Conservation (phyloP, 1,284 basidiomycete genomes). For the Marasmius sp. region DNA sequence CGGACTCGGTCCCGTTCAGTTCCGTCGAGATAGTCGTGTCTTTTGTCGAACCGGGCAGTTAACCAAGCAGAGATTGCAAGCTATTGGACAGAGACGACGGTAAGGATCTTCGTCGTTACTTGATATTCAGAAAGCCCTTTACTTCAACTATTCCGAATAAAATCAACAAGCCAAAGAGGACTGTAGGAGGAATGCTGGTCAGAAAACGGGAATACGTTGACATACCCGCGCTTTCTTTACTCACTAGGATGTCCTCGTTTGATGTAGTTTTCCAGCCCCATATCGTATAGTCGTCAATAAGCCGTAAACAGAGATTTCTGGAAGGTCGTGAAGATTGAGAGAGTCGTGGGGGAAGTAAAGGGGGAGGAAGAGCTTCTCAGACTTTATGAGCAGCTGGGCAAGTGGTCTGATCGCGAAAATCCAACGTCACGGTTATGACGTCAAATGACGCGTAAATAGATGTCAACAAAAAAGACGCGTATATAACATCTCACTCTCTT, state of each 20-base stretch:
- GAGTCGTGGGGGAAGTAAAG: neutral
- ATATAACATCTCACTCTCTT: too few relatives aligned
- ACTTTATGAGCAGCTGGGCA: too few relatives aligned
- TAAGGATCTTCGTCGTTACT: neutral
- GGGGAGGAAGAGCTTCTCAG: too few relatives aligned
- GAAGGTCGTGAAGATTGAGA: neutral
- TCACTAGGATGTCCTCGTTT: constrained; percentile 54
- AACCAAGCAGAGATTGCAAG: constrained; percentile 72
- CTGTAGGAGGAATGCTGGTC: constrained; percentile 24
- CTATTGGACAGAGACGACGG: constrained; percentile 29
- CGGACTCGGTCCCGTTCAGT: constrained; percentile 60
- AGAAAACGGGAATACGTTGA: neutral
- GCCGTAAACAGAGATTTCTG: neutral
- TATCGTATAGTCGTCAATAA: constrained; percentile 19
- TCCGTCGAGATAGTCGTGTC: constrained; percentile 50
- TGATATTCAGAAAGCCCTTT: constrained; percentile 11
- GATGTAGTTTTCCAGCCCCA: constrained; percentile 40
- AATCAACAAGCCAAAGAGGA: constrained; percentile 53
- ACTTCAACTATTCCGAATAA: constrained; percentile 62
- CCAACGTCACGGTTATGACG: too few relatives aligned
- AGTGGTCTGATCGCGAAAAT: too few relatives aligned
- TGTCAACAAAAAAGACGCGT: too few relatives aligned
- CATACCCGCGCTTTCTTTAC: constrained; percentile 18
- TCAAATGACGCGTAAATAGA: too few relatives aligned
- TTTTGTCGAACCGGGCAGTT: constrained; percentile 51